phyloP scores from a whole-genome alignment of 1,139 yeast genomes.

The Kodamaea suecica region DNA sequence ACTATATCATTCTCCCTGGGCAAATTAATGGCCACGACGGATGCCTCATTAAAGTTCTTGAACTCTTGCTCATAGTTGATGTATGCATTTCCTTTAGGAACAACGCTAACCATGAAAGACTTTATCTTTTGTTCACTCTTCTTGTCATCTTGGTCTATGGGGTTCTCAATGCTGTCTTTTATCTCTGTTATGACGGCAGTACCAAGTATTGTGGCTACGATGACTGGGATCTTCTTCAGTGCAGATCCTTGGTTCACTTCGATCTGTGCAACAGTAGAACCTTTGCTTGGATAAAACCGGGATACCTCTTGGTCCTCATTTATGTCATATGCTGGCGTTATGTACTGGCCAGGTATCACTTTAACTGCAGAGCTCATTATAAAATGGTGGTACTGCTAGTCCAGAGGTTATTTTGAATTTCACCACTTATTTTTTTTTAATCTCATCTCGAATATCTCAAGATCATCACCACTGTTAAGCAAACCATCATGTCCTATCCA shows the following conservation, averaged over 20 bases:
- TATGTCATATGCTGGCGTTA: slow-evolving; percentile 35
- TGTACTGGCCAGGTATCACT: slow-evolving; percentile 77
- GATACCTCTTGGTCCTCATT: slow-evolving; percentile 19
- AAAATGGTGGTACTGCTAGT: not conserved
- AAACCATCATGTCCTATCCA: slow-evolving; percentile 35
- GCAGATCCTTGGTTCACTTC: slow-evolving; percentile 21
- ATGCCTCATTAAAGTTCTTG: slow-evolving; percentile 15
- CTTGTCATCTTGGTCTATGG: slow-evolving; percentile 13
- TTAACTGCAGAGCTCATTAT: slow-evolving; percentile 2
- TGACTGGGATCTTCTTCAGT: slow-evolving; percentile 36
- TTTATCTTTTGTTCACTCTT: slow-evolving; percentile 16
- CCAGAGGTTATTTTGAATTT: slow-evolving; percentile 1
- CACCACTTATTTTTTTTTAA: not conserved
- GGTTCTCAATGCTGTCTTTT: slow-evolving; percentile 13
- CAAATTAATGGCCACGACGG: slow-evolving; percentile 44
- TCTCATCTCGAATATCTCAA: slow-evolving; percentile 5
- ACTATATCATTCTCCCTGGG: slow-evolving; percentile 88
- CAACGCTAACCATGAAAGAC: slow-evolving; percentile 30
- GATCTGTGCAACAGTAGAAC: slow-evolving; percentile 35
- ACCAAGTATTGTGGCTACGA: slow-evolving; percentile 72
- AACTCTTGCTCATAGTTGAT: slow-evolving; percentile 28
- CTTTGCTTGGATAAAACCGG: slow-evolving; percentile 36
- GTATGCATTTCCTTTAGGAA: slow-evolving; percentile 28
- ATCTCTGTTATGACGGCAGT: slow-evolving; percentile 37
- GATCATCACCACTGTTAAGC: no score